A percentile compares a stretch with the other conserved stretches of the same genome.
Conservation (phyloP, 2,329 filamentous ascomycete species). For the Clarireedia monteithiana region DNA sequence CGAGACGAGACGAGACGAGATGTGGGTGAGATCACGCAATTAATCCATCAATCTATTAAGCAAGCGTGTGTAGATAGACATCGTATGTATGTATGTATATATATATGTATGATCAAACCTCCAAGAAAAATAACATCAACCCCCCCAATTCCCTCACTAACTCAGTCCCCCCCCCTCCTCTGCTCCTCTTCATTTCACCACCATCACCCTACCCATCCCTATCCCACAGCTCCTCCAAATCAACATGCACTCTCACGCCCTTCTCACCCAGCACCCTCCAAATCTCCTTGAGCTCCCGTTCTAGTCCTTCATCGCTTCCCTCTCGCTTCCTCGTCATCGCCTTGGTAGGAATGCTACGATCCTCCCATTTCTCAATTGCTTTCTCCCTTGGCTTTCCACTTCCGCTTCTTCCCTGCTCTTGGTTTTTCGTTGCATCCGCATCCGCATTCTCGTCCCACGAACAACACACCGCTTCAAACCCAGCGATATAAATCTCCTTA, state of each 20-base stretch:
- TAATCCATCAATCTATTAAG: too few relatives aligned
- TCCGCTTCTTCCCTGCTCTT: constrained; percentile 32
- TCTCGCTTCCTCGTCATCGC: constrained; percentile 2
- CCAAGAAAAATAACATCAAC: too few relatives aligned
- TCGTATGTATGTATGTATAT: too few relatives aligned
- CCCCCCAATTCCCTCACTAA: too few relatives aligned
- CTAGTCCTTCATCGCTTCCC: constrained; percentile 29
- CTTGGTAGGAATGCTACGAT: too few relatives aligned
- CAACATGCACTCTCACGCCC: constrained; percentile 50
- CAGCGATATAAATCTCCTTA: constrained; percentile 51
- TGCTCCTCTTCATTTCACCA: not conserved
- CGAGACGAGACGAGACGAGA: too few relatives aligned
- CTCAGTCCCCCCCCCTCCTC: not conserved
- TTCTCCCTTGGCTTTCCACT: constrained; percentile 15
- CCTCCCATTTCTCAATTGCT: constrained; percentile 19
- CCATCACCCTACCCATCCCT: not conserved
- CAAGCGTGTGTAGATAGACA: too few relatives aligned
- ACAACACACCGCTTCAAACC: constrained; percentile 37
- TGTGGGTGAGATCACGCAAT: too few relatives aligned
- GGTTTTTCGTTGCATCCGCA: constrained; percentile 3
- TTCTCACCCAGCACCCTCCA: constrained; percentile 53
- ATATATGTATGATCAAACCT: too few relatives aligned
- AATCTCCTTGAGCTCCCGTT: constrained; percentile 34
- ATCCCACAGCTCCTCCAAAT: constrained; percentile 36
- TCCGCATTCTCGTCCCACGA: too few relatives aligned